phyloP scores from a whole-genome alignment of 768 basidiomycete genomes.

The Tephrocybe sp. region DNA sequence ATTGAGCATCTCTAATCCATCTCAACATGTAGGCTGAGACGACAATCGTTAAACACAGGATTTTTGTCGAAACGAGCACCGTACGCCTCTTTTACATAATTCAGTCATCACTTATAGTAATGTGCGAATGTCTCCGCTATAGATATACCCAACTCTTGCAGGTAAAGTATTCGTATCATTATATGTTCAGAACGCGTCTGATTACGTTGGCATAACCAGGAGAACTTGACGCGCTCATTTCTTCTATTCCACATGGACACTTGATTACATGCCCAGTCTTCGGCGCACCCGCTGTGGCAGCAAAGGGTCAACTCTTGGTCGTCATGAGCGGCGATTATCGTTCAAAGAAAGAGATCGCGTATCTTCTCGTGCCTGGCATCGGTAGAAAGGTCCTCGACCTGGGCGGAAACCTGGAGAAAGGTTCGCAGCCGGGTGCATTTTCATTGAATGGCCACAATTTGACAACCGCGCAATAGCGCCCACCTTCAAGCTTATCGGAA shows the following conservation, averaged over 20 bases:
- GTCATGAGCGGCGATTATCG: constrained; percentile 77
- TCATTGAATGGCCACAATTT: not conserved
- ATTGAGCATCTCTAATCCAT: constrained; percentile 5
- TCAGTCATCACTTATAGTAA: not conserved
- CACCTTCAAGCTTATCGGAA: constrained; percentile 77
- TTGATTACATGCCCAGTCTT: constrained; percentile 81
- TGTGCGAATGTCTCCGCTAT: constrained; percentile 7
- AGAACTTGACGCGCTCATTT: constrained; percentile 67
- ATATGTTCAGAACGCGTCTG: not conserved
- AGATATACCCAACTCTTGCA: constrained; percentile 57
- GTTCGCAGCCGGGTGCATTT: constrained; percentile 26
- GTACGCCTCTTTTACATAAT: constrained; percentile 36
- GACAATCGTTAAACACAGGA: constrained; percentile 49
- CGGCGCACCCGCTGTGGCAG: constrained; percentile 65
- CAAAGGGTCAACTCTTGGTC: constrained; percentile 62
- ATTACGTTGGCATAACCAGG: constrained; percentile 32
- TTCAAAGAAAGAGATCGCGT: constrained; percentile 79
- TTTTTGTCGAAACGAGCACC: constrained; percentile 86
- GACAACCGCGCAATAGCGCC: constrained; percentile 40
- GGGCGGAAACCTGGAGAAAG: constrained; percentile 84
- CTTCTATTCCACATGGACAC: constrained; percentile 52
- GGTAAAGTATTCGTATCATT: constrained; percentile 26
- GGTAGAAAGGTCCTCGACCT: constrained; percentile 78
- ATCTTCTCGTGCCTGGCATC: constrained; percentile 76
- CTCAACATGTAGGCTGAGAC: constrained; percentile 36